Evolutionary conservation across 495 filamentous ascomycete genomes (phyloP).

Genomic region (Arthonia radiata): DNA sequence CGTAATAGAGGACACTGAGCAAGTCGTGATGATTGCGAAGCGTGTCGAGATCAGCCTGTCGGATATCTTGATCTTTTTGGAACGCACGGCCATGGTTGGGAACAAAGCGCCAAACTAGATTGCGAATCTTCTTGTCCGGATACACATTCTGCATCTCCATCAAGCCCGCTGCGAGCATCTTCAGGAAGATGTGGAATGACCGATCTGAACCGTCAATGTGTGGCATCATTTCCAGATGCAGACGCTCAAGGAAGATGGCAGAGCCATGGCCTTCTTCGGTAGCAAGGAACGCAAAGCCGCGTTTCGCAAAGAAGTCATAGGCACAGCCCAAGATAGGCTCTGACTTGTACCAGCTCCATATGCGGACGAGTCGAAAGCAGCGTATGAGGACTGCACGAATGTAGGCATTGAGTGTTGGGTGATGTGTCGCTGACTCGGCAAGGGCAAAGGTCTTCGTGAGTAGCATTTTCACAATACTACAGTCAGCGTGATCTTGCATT

Average conservation of each 20-base stretch:
- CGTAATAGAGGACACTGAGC: constrained; percentile 72
- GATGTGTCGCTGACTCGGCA: constrained; percentile 32
- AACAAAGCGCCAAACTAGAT: constrained; percentile 52
- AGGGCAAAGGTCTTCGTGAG: constrained; percentile 36
- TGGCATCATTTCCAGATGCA: constrained; percentile 35
- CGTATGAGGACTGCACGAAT: constrained; percentile 45
- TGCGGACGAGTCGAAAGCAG: constrained; percentile 51
- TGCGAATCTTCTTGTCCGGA: constrained; percentile 45
- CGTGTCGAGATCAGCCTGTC: constrained; percentile 54
- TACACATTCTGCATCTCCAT: constrained; percentile 30
- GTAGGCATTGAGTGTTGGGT: constrained; percentile 56
- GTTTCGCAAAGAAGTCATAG: constrained; percentile 77
- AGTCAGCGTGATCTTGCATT: constrained; percentile 53
- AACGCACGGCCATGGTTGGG: constrained; percentile 77
- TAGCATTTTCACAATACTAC: constrained; percentile 41
- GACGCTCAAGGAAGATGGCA: constrained; percentile 50
- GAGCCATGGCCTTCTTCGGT: constrained; percentile 59
- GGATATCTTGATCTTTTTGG: constrained; percentile 54
- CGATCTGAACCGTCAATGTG: no score
- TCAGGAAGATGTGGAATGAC: constrained; percentile 87
- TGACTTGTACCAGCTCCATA: constrained; percentile 73
- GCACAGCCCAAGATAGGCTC: constrained; percentile 51
- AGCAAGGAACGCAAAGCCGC: constrained; percentile 42
- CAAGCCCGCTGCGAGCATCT: constrained; percentile 50
- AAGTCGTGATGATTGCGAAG: constrained; percentile 87